Percentiles rank a stretch among this genome's conserved stretches.
Evolutionary conservation across 352 stramenopile species (phyloP).

Genomic region (Plasmopara viticola): DNA sequence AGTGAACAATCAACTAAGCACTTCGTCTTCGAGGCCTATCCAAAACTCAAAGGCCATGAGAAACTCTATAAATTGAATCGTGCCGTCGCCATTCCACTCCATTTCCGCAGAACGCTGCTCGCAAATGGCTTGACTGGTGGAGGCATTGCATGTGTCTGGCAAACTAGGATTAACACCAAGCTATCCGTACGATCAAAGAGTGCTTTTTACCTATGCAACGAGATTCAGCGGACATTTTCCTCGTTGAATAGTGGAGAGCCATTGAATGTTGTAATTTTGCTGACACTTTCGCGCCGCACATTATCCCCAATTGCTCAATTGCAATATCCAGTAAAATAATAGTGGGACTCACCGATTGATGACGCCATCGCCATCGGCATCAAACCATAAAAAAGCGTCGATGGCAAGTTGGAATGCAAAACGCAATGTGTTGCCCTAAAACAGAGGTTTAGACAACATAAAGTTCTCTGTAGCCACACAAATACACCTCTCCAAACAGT

Average conservation of each 20-base stretch:
- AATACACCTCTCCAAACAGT: constrained; percentile 58
- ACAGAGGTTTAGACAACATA: background rate
- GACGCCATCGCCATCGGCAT: constrained; percentile 62
- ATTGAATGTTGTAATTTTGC: constrained; percentile 55
- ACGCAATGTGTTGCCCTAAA: constrained; percentile 71
- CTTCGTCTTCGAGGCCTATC: constrained; percentile 67
- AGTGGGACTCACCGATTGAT: constrained; percentile 57
- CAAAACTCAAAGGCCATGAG: constrained; percentile 84
- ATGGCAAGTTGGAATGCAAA: constrained; percentile 76
- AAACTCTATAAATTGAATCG: constrained; percentile 87
- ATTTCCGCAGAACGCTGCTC: constrained; percentile 83
- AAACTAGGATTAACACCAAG: background rate
- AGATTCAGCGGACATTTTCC: constrained; percentile 52
- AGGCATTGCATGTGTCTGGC: constrained; percentile 28
- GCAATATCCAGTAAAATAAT: background rate
- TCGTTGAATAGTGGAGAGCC: constrained; percentile 68
- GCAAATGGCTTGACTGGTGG: constrained; percentile 68
- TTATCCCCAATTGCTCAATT: background rate
- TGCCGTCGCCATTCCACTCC: constrained; percentile 82
- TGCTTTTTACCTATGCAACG: constrained; percentile 15
- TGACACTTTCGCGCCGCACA: constrained; percentile 51
- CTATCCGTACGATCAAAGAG: too few relatives aligned
- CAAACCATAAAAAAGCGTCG: constrained; percentile 84
- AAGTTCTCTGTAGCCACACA: background rate
- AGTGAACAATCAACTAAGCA: background rate